A percentile compares a stretch with the other conserved stretches of the same genome.
Evolutionary conservation across 108 stramenopile species (phyloP).

Genomic region (Tribonema minus): DNA sequence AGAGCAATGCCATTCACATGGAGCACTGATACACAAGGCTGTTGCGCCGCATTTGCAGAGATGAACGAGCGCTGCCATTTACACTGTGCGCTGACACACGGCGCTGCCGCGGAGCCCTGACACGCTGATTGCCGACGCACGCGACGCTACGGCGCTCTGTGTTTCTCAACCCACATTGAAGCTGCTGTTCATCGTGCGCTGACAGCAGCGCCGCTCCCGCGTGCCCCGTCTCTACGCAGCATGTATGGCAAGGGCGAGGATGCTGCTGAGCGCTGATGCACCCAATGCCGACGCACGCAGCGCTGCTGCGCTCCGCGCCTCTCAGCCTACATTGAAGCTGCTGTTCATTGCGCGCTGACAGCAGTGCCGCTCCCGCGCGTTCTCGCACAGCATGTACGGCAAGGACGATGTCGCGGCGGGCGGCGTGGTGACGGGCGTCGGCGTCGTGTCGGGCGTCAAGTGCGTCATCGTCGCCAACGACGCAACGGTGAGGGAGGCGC

Average conservation of each 20-base stretch:
- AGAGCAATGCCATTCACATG: too few species aligned
- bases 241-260: slow-evolving; percentile 29
- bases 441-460: slow-evolving; percentile 72
- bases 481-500: slow-evolving; percentile 73
- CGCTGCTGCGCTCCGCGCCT: neutral
- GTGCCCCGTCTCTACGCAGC: neutral
- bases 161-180: neutral
- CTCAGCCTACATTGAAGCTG: neutral
- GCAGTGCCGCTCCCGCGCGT: neutral
- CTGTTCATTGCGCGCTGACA: neutral
- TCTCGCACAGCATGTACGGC: slow-evolving; percentile 16
- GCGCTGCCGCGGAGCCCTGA: too few species aligned
- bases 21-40: too few species aligned
- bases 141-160: neutral
- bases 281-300: too few species aligned
- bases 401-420: slow-evolving; percentile 68
- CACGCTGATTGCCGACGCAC: too few species aligned
- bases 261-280: too few species aligned
- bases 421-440: slow-evolving; percentile 93
- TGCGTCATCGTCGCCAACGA: slow-evolving; percentile 98
- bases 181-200: neutral
- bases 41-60: too few species aligned
- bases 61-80: too few species aligned
- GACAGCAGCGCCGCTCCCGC: neutral
- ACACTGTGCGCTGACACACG: too few species aligned